These are phyloP conservation scores for Anthracocystis walkeri DNA, from an alignment of 1,284 basidiomycete species.

Conservation along the genomic window DNA sequence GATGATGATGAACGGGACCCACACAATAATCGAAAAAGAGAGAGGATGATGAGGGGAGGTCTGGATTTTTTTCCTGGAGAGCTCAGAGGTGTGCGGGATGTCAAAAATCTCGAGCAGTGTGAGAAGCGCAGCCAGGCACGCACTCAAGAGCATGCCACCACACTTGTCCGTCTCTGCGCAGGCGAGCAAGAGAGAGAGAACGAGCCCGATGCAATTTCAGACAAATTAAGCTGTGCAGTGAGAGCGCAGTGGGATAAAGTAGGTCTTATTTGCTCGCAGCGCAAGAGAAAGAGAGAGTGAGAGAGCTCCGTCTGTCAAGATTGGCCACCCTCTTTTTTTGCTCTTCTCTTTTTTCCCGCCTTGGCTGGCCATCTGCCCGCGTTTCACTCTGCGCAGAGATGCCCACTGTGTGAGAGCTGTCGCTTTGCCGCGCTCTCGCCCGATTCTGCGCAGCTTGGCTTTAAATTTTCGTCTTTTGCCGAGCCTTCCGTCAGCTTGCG, in stretches of 20 bases:
- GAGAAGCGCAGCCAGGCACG: background rate
- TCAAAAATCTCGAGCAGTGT: no score
- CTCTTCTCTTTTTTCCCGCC: background rate
- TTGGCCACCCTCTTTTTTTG: constrained; percentile 4
- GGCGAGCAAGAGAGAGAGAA: background rate
- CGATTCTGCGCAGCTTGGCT: background rate
- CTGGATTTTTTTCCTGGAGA: background rate
- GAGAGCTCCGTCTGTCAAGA: constrained; percentile 7
- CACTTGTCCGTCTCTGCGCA: background rate
- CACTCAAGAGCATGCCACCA: background rate
- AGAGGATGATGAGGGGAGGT: constrained; percentile 5
- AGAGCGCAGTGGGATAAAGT: background rate
- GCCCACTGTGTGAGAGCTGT: background rate
- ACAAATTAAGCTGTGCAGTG: background rate
- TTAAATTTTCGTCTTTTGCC: no score
- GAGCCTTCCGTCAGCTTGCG: no score
- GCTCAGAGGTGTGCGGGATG: background rate
- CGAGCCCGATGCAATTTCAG: background rate
- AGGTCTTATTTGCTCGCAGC: background rate
- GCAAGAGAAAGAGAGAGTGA: background rate
- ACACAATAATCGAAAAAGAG: background rate
- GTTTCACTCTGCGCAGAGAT: no score
- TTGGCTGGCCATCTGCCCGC: background rate
- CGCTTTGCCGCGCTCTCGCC: background rate
- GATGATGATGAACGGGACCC: background rate